Evolutionary conservation across 208 protist species (phyloP), one percentile per base, ranked within the genome.

Genomic region (Wallacemonas collosoma): DNA sequence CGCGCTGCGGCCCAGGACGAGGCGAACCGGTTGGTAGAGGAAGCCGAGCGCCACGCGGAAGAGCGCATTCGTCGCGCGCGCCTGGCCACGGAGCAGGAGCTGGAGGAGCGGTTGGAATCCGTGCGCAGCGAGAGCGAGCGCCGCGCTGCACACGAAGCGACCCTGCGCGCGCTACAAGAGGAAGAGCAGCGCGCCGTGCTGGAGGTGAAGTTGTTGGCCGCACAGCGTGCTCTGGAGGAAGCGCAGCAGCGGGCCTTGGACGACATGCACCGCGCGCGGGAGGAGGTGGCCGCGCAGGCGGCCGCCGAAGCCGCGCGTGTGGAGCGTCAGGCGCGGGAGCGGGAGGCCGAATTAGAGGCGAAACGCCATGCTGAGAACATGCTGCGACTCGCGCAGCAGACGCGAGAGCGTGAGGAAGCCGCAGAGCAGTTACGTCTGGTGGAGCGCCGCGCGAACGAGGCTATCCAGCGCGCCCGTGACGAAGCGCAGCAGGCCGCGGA

Each of bases 201-300:
- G 35, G 81, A 90, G 56, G 83, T 84, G 60, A 77, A 88, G 68
- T 68, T 91, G 62, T 65, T 79, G 40, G 88, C 84, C 2, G 84
- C 88, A 1, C 77, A 90, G 71, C 75, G 75, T 2, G 78, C 83
- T 45, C 65, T 93, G 61, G 75, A 77, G 36, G 79, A 87, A 53
- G 83, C 83, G 15, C 76, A 91, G 73, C 68, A 78, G 50, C 83
- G 79, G 1, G 79, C 82, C 0, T 38, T 47, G n/a, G 73, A 83
- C 2, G 80, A 82, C 56, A 35, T 91, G 43, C 73, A 75, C 5
- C 77, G 76, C 2, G 79, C 78, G n/a, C 71, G 76, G 43, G 77
- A 77, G 35, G 83, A 90, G 70, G 83, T 85, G 2, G 82, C 74
- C 9, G 58, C 50, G 51, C 60, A 69, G 68, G 82, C 84, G 11